These are phyloP conservation scores for Globisporangium heterothallicum DNA, from an alignment of 352 stramenopile genomes.

Conservation along the genomic window DNA sequence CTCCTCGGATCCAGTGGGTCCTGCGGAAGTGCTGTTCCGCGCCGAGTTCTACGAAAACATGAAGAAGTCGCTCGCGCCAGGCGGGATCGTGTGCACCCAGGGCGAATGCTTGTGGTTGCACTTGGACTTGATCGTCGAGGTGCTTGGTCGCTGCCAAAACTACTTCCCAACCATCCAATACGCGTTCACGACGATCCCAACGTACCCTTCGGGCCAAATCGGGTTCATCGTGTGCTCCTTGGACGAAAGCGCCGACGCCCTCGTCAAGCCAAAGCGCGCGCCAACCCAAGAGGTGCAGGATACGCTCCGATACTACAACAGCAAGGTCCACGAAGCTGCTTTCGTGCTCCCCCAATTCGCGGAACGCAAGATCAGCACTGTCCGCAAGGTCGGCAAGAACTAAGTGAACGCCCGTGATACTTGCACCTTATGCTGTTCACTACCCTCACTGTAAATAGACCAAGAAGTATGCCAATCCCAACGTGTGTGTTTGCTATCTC, in stretches of 20 bases:
- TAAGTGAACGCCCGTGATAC: not conserved
- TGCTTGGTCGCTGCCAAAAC: conserved; percentile 86
- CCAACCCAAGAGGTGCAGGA: conserved; percentile 53
- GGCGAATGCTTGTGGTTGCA: conserved; percentile 99
- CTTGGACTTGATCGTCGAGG: conserved; percentile 94
- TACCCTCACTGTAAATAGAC: conserved; percentile 10
- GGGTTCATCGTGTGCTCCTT: conserved; percentile 94
- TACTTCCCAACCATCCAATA: conserved; percentile 97
- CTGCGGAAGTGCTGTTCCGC: conserved; percentile 94
- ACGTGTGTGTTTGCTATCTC: not conserved
- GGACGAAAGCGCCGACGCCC: conserved; percentile 45
- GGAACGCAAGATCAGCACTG: conserved; percentile 71
- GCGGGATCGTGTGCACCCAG: conserved; percentile 87
- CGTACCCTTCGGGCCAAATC: conserved; percentile 99
- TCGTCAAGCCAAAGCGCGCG: conserved; percentile 67
- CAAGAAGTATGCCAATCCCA: not conserved
- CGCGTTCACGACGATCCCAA: conserved; percentile 98
- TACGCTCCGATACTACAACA: conserved; percentile 93
- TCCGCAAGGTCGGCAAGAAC: conserved; percentile 47
- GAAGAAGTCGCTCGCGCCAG: conserved; percentile 84
- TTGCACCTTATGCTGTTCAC: not conserved
- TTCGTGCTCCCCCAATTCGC: conserved; percentile 97
- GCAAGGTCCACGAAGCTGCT: conserved; percentile 91
- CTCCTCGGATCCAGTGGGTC: conserved; percentile 94
- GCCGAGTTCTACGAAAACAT: conserved; percentile 94